Percentiles rank a stretch among this genome's conserved stretches.
These are phyloP conservation scores for Pisolithus marmoratus DNA, from an alignment of 768 basidiomycete genomes.

Conservation along the genomic window DNA sequence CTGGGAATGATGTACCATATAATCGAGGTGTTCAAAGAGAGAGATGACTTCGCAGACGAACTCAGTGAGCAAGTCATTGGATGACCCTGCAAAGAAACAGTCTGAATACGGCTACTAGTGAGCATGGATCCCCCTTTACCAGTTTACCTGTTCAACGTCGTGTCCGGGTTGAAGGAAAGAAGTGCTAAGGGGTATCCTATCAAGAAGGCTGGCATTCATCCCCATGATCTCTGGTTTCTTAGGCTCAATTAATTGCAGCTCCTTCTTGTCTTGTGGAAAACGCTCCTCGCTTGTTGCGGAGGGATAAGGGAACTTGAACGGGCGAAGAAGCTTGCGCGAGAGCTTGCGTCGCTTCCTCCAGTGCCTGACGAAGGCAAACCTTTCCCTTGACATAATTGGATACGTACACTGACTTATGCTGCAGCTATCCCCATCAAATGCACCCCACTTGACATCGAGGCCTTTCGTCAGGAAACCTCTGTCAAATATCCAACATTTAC, in stretches of 20 bases:
- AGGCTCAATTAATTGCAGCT: constrained; percentile 45
- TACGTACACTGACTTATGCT: constrained; percentile 5
- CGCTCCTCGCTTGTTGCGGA: constrained; percentile 85
- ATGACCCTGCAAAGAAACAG: neutral
- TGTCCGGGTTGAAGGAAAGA: constrained; percentile 88
- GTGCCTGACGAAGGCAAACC: constrained; percentile 43
- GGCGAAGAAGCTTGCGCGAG: constrained; percentile 80
- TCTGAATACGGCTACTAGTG: constrained; percentile 50
- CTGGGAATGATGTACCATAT: constrained; percentile 94
- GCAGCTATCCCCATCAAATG: constrained; percentile 74
- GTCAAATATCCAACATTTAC: constrained; percentile 96
- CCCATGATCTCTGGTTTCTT: constrained; percentile 1
- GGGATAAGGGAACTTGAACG: constrained; percentile 82
- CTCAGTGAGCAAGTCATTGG: constrained; percentile 60
- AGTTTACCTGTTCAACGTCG: constrained; percentile 84
- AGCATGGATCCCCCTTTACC: constrained; percentile 91
- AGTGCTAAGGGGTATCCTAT: constrained; percentile 94
- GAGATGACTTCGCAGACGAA: constrained; percentile 94
- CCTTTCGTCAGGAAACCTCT: constrained; percentile 84
- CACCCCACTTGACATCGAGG: constrained; percentile 83
- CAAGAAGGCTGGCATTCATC: constrained; percentile 65
- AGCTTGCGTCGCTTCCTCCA: constrained; percentile 69
- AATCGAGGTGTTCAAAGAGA: constrained; percentile 87
- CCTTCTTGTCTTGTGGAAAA: constrained; percentile 92
- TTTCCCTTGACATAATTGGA: neutral